These are phyloP conservation scores for Diplodia seriata DNA, from an alignment of 2,329 filamentous ascomycete genomes.

Conservation along the genomic window DNA sequence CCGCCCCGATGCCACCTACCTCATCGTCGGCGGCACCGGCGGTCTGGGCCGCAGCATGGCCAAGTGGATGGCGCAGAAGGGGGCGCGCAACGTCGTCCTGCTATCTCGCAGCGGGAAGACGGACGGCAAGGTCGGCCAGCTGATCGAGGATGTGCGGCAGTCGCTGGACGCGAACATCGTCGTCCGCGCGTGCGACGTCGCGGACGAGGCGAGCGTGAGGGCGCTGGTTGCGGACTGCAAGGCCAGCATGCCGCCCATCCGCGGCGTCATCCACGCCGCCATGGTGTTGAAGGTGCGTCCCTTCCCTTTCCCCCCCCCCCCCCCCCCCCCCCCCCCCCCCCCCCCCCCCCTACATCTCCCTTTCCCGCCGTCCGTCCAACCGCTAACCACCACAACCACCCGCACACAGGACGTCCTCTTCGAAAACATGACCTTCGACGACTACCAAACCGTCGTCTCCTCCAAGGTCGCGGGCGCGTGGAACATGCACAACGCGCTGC, in stretches of 20 bases:
- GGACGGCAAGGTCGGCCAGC: constrained; percentile 4
- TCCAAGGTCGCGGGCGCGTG: constrained; percentile 44
- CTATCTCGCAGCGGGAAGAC: constrained; percentile 35
- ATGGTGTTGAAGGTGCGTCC: constrained; percentile 38
- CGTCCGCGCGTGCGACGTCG: constrained; percentile 29
- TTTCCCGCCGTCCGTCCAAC: background rate
- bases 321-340: too few relatives aligned
- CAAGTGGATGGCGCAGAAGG: constrained; percentile 40
- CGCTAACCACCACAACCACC: background rate
- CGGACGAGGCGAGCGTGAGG: constrained; percentile 8
- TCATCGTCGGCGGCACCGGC: constrained; percentile 42
- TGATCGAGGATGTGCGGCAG: constrained; percentile 7
- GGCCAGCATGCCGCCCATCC: constrained; percentile 34
- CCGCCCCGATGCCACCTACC: constrained; percentile 38
- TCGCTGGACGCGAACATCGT: constrained; percentile 17
- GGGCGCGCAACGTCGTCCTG: constrained; percentile 40
- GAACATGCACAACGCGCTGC: constrained; percentile 37
- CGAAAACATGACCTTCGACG: constrained; percentile 33
- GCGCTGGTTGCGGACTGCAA: constrained; percentile 4
- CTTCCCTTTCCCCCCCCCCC: constrained; percentile 38
- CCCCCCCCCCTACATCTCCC: too few relatives aligned
- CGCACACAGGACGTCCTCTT: constrained; percentile 17
- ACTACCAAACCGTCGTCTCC: constrained; percentile 33
- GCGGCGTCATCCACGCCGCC: constrained; percentile 41
- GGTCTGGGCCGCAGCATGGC: constrained; percentile 42